Conservation (phyloP, 2,329 filamentous ascomycete species). For the Xylaria sp. region DNA sequence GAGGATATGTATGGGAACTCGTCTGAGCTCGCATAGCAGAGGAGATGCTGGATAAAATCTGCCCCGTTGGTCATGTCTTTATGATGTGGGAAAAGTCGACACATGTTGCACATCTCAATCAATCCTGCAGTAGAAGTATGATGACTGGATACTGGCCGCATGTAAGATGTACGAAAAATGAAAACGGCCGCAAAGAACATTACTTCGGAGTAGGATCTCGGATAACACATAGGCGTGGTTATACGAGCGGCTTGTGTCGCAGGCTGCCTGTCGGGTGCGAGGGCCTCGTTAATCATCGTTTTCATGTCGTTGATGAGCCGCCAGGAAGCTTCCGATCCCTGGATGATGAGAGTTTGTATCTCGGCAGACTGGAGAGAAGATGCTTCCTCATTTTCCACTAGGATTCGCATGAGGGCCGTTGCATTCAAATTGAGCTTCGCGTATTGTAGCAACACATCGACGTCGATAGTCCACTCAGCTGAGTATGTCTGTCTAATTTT, state of each 20-base stretch:
- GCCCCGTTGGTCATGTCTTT: constrained; percentile 3
- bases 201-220: constrained; percentile 24
- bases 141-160: constrained; percentile 18
- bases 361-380: neutral
- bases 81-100: constrained; percentile 21
- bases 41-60: constrained; percentile 21
- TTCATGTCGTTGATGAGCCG: constrained; percentile 23
- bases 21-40: constrained; percentile 7
- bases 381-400: neutral
- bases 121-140: constrained; percentile 6
- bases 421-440: constrained; percentile 31
- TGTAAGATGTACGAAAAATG: constrained; percentile 24
- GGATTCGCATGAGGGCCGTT: constrained; percentile 23
- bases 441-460: constrained; percentile 32
- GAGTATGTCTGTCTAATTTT: constrained; percentile 20
- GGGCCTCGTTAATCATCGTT: constrained; percentile 3
- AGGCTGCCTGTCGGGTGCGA: neutral
- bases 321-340: constrained; percentile 26
- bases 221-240: constrained; percentile 14
- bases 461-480: constrained; percentile 24
- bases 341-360: constrained; percentile 28
- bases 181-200: constrained; percentile 33
- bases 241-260: neutral
- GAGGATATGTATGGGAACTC: constrained; percentile 16
- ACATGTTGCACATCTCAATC: constrained; percentile 26